Evolutionary conservation across 768 basidiomycete species (phyloP).

Genomic region (Lactarius sp.): DNA sequence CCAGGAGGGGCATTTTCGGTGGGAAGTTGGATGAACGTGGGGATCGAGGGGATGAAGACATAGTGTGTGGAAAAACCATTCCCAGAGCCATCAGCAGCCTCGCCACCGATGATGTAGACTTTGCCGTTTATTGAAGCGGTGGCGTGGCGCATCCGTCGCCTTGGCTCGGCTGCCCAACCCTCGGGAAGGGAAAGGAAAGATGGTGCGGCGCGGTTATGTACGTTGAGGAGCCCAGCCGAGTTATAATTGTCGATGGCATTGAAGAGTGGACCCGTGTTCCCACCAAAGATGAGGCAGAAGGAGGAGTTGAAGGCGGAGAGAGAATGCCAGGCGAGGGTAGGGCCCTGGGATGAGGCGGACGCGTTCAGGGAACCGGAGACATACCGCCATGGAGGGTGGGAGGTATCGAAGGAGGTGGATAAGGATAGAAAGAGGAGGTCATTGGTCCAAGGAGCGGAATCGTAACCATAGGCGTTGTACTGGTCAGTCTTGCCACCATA

Average conservation of each 20-base stretch:
- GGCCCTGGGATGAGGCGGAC: conserved; percentile 45
- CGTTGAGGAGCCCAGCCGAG: conserved; percentile 56
- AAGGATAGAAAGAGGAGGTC: conserved; percentile 71
- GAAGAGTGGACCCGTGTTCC: conserved; percentile 61
- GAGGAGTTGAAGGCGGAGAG: conserved; percentile 59
- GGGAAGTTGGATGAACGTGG: conserved; percentile 53
- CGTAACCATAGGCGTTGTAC: conserved; percentile 64
- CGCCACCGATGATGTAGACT: conserved; percentile 74
- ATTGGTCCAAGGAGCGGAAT: conserved; percentile 64
- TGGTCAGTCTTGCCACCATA: conserved; percentile 81
- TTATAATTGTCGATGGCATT: conserved; percentile 44
- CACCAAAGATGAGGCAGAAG: conserved; percentile 65
- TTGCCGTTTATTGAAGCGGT: conserved; percentile 46
- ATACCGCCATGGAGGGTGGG: conserved; percentile 65
- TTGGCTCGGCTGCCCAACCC: conserved; percentile 62
- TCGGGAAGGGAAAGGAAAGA: conserved; percentile 44
- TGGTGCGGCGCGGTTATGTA: conserved; percentile 37
- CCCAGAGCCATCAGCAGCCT: conserved; percentile 75
- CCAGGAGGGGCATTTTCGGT: conserved; percentile 55
- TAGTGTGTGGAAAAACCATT: conserved; percentile 60
- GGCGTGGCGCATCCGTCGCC: conserved; percentile 73
- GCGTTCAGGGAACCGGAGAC: conserved; percentile 43
- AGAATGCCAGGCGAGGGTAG: conserved; percentile 74
- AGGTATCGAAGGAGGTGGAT: conserved; percentile 49
- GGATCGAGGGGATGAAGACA: conserved; percentile 47